Evolutionary conservation across 768 basidiomycete genomes (phyloP), one percentile per base, ranked within the genome.

Genomic region (Tulasnella sp.): DNA sequence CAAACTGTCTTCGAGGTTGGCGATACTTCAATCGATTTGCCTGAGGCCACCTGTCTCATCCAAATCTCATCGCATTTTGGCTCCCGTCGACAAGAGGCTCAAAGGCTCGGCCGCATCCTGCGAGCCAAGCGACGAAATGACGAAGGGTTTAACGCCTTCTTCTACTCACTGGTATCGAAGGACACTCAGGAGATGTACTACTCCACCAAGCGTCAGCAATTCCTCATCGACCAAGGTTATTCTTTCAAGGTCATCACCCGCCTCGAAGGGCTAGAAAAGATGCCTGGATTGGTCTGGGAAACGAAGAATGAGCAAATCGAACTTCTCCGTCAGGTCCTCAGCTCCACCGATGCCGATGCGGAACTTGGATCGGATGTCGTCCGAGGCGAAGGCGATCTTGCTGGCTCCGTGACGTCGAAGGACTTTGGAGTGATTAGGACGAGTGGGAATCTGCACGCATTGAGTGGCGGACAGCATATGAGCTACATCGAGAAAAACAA

Each of bases 161-260:
- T 99, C 74, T 99, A 99, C 71, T 97, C 96, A 30, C 82, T 99
- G 5, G 96, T 99, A 32, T 97, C 94, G 24, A 96, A 96, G 72
- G 95, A 97, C 73, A 99, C 95, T 3, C 92, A 96, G 68, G 96
- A 98, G 73, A 98, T 98, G 92, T 99, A 85, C 73, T 99, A 97
- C 78, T 94, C 90, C 70, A 95, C 96, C 2, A 99, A 99, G 73
- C 84, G 96, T 15, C 96, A 98, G 68, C 93, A 97, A 68, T 99
- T 99, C 74, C 75, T 99, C 65, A 95, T 99, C 68, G 96, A 99
- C 69, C 94, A 97, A 73, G 95, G 96, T 2, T 99, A 99, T 73
- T 88, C 95, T 4, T 99, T 99, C 82, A 98, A 98, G 73, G 95
- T 99, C 55, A 98, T 99, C 73, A 98, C 96, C 1, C 89, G 94